Conservation (phyloP, 1,284 basidiomycete species). For the Abortiporus biennis region DNA sequence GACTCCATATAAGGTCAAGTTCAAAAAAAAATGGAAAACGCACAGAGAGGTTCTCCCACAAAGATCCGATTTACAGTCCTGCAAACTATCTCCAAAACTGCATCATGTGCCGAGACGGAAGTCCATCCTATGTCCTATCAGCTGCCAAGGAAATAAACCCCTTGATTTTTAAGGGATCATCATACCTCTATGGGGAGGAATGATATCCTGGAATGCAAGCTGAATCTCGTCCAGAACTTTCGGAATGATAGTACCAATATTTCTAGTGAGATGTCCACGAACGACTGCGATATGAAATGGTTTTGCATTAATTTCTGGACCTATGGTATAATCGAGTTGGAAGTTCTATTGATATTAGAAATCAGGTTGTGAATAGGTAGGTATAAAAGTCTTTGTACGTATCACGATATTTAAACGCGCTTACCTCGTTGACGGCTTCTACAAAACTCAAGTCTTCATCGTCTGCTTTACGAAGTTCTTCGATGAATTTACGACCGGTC, state of each 20-base stretch:
- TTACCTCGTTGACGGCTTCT: slow-evolving; percentile 14
- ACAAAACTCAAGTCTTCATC: slow-evolving; percentile 17
- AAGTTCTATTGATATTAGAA: not conserved
- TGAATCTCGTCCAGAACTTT: slow-evolving; percentile 2
- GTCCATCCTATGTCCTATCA: slow-evolving; percentile 8
- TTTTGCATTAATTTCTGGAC: not conserved
- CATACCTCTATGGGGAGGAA: not conserved
- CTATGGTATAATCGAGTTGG: slow-evolving; percentile 1
- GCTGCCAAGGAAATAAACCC: not conserved
- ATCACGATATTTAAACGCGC: not conserved
- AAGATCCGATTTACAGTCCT: slow-evolving; percentile 19
- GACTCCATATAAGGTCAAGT: slow-evolving; percentile 34
- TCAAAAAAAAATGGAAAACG: slow-evolving; percentile 6
- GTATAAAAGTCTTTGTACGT: not conserved
- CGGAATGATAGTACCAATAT: not conserved
- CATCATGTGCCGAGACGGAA: not conserved
- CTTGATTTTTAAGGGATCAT: not conserved
- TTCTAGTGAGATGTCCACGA: slow-evolving; percentile 1
- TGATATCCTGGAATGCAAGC: slow-evolving; percentile 3
- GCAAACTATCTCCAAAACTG: slow-evolving; percentile 8
- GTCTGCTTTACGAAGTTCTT: slow-evolving; percentile 18
- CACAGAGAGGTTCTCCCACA: slow-evolving; percentile 34
- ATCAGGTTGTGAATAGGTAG: not conserved
- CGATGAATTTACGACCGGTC: slow-evolving; percentile 13
- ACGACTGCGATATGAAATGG: slow-evolving; percentile 3